Conservation (phyloP, 164 flowering plant species). For the Taxillus chinensis region DNA sequence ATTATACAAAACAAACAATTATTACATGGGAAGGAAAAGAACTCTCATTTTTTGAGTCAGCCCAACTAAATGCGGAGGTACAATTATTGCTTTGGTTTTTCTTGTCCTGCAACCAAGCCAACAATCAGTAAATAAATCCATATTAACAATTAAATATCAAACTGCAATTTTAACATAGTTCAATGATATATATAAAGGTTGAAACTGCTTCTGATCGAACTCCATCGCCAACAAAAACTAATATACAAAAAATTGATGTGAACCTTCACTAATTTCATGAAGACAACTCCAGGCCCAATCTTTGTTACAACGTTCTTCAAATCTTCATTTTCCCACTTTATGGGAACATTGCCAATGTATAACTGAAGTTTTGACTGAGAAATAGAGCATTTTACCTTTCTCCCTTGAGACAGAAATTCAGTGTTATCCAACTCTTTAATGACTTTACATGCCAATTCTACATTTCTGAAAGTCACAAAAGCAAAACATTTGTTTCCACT, state of each 20-base stretch:
- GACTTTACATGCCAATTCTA: neutral
- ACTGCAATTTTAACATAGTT: too few species aligned
- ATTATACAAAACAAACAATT: too few species aligned
- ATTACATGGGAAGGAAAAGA: too few species aligned
- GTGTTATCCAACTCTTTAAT: neutral
- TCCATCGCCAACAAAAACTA: neutral
- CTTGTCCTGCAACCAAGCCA: too few species aligned
- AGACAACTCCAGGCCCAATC: slow-evolving; percentile 74
- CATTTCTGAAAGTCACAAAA: neutral
- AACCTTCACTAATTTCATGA: slow-evolving; percentile 70
- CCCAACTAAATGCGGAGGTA: too few species aligned
- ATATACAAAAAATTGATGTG: neutral
- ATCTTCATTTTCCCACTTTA: slow-evolving; percentile 66
- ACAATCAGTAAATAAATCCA: too few species aligned
- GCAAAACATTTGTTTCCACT: neutral
- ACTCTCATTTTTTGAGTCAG: too few species aligned
- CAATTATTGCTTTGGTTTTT: too few species aligned
- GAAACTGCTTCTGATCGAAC: too few species aligned
- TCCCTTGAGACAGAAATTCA: slow-evolving; percentile 37
- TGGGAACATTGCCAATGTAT: slow-evolving; percentile 84
- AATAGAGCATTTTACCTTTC: slow-evolving; percentile 61
- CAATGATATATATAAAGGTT: too few species aligned
- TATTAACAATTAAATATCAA: too few species aligned
- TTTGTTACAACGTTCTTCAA: slow-evolving; percentile 45
- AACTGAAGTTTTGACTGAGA: slow-evolving; percentile 81